These are phyloP conservation scores for Aulographum hederae DNA, from an alignment of 2,329 filamentous ascomycete species.

Conservation along the genomic window DNA sequence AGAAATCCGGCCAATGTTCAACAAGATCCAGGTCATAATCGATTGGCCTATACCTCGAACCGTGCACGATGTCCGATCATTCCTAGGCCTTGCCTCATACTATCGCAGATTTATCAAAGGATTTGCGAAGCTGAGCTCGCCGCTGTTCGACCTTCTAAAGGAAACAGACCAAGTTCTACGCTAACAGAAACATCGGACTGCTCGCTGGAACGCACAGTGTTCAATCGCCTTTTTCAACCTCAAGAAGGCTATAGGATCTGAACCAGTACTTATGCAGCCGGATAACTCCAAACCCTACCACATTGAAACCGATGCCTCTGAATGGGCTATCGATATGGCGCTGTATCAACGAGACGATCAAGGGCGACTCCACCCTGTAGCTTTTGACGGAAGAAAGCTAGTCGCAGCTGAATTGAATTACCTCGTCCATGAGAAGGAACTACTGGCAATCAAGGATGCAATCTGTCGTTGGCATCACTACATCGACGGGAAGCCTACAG, in stretches of 20 bases:
- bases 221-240: slow-evolving; percentile 3
- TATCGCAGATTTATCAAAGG: slow-evolving; percentile 12
- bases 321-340: slow-evolving; percentile 2
- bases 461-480: background rate
- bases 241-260: slow-evolving; percentile 7
- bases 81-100: slow-evolving; percentile 14
- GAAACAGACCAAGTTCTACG: background rate
- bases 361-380: slow-evolving; percentile 6
- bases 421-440: slow-evolving; percentile 2
- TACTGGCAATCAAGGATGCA: background rate
- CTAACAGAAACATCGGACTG: background rate
- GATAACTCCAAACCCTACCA: slow-evolving; percentile 4
- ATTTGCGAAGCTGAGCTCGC: slow-evolving; percentile 7
- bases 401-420: slow-evolving; percentile 1
- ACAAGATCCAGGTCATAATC: slow-evolving; percentile 7
- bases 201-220: background rate
- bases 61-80: slow-evolving; percentile 8
- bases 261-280: slow-evolving; percentile 8
- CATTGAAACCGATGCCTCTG: slow-evolving; percentile 10
- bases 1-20: slow-evolving; percentile 8
- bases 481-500: background rate
- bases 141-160: slow-evolving; percentile 5
- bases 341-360: slow-evolving; percentile 5
- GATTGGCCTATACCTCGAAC: slow-evolving; percentile 8
- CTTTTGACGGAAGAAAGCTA: slow-evolving; percentile 10